Evolutionary conservation across 1,139 yeast species (phyloP), one percentile per base, ranked within the genome.

Genomic region (Kurtzmaniella quercitrusa): DNA sequence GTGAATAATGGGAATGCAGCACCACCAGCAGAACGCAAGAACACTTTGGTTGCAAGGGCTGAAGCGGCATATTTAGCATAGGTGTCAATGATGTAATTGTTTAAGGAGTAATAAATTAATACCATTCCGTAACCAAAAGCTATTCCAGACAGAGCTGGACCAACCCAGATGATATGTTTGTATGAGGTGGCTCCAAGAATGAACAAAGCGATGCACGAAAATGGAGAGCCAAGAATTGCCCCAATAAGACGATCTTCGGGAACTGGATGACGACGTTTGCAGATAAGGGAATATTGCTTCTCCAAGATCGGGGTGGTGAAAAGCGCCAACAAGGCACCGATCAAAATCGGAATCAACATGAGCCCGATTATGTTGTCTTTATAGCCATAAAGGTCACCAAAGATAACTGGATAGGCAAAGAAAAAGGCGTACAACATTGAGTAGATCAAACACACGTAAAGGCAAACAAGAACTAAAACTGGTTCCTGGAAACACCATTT

Each of bases 111-210:
- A 64, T 88, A 89, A 57, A 88, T 82, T 56, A 89, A 71, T 45
- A 88, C 95, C 95, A 89, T 87, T 48, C 96, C 96, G 57, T 79
- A 88, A 31, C 96, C 96, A 61, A 88, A 88, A 0, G 94, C 88
- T 41, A 89, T 63, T 50, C 96, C 96, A 1, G 95, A 77, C 21
- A 95, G 85, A 7, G 96, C 94, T 14, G 96, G 96, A 21, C 95
- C 96, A 36, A 90, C 96, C 95, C 96, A 89, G 48, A 88, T 82
- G 50, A 89, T 76, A 52, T 81, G 83, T 52, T 85, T 78, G 55
- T 76, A 81, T 0, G 95, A 81, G 3, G 96, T 89, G 16, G 96
- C 95, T 59, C 96, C 97, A 44, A 89, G 71, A 53, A 89, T 87
- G 71, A 90, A 89, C 46, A 89, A 69, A 0, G 96, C 86, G 59